Percentiles rank a stretch among this genome's conserved stretches.
phyloP scores from a whole-genome alignment of 1,139 yeast genomes.

The Diutina rugosa region DNA sequence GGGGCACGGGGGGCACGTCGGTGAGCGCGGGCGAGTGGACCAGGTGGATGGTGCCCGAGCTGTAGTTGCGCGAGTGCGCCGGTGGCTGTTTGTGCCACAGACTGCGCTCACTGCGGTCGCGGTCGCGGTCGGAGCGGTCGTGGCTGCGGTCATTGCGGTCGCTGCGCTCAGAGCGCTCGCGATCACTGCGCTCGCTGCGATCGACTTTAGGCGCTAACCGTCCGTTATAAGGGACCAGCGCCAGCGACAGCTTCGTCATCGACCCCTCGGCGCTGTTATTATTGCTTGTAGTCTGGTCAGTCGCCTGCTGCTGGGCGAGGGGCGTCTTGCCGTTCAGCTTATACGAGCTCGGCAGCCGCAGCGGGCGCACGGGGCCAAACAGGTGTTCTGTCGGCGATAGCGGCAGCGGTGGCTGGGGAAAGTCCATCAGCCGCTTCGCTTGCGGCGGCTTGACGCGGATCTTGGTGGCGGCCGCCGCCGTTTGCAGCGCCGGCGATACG shows the following conservation, averaged over 20 bases:
- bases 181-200: too few relatives aligned
- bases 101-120: not conserved
- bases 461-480: not conserved
- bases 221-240: not conserved
- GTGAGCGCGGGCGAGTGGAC: not conserved
- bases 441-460: not conserved
- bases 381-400: not conserved
- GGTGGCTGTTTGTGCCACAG: not conserved
- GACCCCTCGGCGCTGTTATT: not conserved
- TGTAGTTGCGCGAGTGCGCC: not conserved
- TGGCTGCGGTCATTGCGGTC: too few relatives aligned
- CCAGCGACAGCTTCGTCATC: not conserved
- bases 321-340: not conserved
- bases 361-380: not conserved
- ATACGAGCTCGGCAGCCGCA: not conserved
- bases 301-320: not conserved
- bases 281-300: not conserved
- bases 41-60: slow-evolving; percentile 1
- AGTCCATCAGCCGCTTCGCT: not conserved
- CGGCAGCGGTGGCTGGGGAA: slow-evolving; percentile 1
- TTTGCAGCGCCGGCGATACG: not conserved
- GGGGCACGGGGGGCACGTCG: slow-evolving; percentile 4
- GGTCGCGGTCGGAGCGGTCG: not conserved
- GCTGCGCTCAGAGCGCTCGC: too few relatives aligned
- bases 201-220: not conserved